These are phyloP conservation scores for Effrenium voratum DNA, from an alignment of 73 alveolate genomes.

Conservation along the genomic window DNA sequence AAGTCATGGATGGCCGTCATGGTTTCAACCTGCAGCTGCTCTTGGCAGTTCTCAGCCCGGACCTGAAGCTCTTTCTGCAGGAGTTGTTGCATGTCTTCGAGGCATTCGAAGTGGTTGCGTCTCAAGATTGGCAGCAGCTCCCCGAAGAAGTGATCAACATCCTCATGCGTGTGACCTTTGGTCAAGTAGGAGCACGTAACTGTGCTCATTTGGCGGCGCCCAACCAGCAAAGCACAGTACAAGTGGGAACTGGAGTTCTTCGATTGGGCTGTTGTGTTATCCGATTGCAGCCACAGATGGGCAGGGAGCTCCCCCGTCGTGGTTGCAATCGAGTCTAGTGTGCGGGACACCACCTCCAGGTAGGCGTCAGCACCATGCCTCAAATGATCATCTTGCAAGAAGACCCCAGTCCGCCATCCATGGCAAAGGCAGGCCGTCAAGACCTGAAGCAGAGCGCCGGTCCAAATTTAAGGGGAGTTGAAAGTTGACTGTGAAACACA, in stretches of 20 bases:
- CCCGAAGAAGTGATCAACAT: neutral
- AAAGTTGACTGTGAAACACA: no score
- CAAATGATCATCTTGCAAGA: neutral
- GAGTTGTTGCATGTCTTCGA: neutral
- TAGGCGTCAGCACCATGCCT: neutral
- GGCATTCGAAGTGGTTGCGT: neutral
- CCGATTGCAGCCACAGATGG: neutral
- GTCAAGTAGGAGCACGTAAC: neutral
- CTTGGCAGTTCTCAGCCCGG: neutral
- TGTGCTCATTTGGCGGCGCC: neutral
- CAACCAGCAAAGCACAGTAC: neutral
- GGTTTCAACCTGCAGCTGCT: neutral
- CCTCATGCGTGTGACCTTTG: neutral
- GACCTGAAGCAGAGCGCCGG: no score
- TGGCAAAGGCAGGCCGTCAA: neutral
- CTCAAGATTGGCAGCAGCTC: neutral
- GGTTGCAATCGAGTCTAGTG: neutral
- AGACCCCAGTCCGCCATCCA: neutral
- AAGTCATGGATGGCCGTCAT: neutral
- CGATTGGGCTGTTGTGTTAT: neutral
- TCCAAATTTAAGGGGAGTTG: no score
- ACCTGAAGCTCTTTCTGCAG: neutral
- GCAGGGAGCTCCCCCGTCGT: neutral
- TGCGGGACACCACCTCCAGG: neutral
- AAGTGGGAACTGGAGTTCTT: neutral